phyloP scores from a whole-genome alignment of 2,329 filamentous ascomycete species.

The Torrubiella hemipterigena region DNA sequence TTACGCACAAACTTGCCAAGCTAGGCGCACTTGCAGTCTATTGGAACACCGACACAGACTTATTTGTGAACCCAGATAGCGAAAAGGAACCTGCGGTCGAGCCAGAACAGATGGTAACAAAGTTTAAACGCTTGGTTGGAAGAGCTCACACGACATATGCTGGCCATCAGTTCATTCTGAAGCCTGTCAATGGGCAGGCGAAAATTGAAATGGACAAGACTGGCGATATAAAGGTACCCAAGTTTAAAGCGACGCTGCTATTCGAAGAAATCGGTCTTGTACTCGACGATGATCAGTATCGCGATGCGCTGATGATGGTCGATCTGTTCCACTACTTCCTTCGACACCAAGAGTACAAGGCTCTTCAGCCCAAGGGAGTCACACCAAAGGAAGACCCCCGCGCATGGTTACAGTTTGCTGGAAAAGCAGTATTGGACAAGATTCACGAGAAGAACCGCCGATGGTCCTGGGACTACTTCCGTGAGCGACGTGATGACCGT shows the following conservation, averaged over 20 bases:
- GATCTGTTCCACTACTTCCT: constrained; percentile 98
- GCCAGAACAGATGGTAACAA: constrained; percentile 68
- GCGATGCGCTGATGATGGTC: constrained; percentile 94
- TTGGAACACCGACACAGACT: constrained; percentile 88
- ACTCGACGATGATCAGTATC: constrained; percentile 95
- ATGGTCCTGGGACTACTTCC: constrained; percentile 96
- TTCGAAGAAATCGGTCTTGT: constrained; percentile 98
- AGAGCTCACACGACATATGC: constrained; percentile 45
- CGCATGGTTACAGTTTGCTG: constrained; percentile 89
- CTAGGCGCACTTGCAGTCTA: constrained; percentile 86
- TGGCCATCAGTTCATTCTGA: constrained; percentile 85
- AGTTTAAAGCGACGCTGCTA: constrained; percentile 78
- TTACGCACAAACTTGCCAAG: constrained; percentile 88
- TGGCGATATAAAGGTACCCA: constrained; percentile 64
- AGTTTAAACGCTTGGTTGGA: constrained; percentile 71
- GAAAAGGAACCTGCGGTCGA: no score
- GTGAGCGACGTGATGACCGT: constrained; percentile 82
- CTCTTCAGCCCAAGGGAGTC: constrained; percentile 70
- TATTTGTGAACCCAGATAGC: constrained; percentile 53
- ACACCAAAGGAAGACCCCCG: constrained; percentile 78
- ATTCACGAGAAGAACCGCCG: constrained; percentile 88
- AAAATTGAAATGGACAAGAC: constrained; percentile 94
- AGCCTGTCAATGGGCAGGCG: constrained; percentile 88
- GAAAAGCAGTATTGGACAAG: constrained; percentile 76
- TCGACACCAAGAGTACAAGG: constrained; percentile 94